Evolutionary conservation across 805 yeast genomes (phyloP).

Genomic region (Isabelozyma heimii): DNA sequence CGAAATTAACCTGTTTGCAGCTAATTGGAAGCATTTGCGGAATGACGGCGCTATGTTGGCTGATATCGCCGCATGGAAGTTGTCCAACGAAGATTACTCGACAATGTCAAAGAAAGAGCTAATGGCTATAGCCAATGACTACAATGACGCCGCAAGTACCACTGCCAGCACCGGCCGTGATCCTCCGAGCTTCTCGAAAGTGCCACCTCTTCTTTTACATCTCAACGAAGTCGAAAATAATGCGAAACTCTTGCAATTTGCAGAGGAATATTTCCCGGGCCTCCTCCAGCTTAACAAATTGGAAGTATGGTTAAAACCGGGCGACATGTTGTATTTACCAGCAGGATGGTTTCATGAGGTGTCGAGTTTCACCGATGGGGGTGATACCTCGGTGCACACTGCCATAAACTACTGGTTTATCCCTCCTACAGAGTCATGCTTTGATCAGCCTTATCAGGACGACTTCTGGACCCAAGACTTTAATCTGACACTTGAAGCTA

Average conservation of each 20-base stretch:
- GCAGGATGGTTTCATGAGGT: constrained; percentile 86
- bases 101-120: constrained; percentile 15
- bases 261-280: constrained; percentile 47
- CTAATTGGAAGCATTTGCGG: constrained; percentile 59
- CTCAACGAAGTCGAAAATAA: constrained; percentile 47
- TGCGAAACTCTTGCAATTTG: constrained; percentile 28
- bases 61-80: constrained; percentile 45
- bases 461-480: constrained; percentile 55
- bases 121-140: constrained; percentile 23
- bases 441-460: constrained; percentile 42
- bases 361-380: constrained; percentile 51
- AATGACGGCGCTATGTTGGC: constrained; percentile 60
- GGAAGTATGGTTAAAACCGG: constrained; percentile 52
- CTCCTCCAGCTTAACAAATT: constrained; percentile 40
- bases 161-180: constrained; percentile 10
- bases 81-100: constrained; percentile 20
- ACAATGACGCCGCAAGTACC: constrained; percentile 10
- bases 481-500: constrained; percentile 35
- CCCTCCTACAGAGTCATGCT: constrained; percentile 49
- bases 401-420: constrained; percentile 76
- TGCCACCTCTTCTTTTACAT: constrained; percentile 66
- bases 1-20: constrained; percentile 49
- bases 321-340: constrained; percentile 68
- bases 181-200: constrained; percentile 67
- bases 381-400: constrained; percentile 38